Conservation (phyloP, 2,329 filamentous ascomycete genomes). For the Paracorniculantispora psalliotae region DNA sequence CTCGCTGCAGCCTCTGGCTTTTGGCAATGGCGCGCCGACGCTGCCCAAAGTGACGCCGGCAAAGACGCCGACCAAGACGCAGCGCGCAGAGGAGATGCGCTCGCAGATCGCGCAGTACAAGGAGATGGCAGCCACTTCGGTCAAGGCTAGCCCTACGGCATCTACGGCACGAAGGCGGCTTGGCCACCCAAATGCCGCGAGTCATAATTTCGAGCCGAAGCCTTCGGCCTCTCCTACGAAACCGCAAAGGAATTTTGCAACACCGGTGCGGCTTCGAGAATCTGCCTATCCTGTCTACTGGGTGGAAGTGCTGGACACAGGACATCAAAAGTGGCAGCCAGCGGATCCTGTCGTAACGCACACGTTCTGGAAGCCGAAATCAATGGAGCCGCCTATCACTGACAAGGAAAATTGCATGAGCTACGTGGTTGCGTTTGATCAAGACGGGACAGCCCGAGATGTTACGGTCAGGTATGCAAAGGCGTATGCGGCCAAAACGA, state of each 20-base stretch:
- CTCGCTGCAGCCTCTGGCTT: conserved; percentile 79
- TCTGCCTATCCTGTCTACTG: conserved; percentile 83
- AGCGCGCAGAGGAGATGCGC: conserved; percentile 23
- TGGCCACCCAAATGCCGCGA: conserved; percentile 50
- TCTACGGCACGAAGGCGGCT: conserved; percentile 43
- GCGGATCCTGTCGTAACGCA: conserved; percentile 80
- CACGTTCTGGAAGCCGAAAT: conserved; percentile 66
- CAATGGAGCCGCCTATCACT: conserved; percentile 75
- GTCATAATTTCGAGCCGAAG: conserved; percentile 44
- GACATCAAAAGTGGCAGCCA: conserved; percentile 86
- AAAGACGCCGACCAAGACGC: conserved; percentile 29
- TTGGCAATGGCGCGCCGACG: conserved; percentile 49
- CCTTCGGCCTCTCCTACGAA: conserved; percentile 32
- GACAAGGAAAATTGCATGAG: conserved; percentile 71
- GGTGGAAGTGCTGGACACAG: conserved; percentile 85
- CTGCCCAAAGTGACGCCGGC: conserved; percentile 36
- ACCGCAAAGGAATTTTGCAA: conserved; percentile 5
- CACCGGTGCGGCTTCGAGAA: conserved; percentile 50
- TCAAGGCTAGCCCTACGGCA: conserved; percentile 25
- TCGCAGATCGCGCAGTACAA: conserved; percentile 38
- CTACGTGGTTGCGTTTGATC: conserved; percentile 83
- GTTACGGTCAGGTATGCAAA: conserved; percentile 86
- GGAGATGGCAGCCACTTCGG: conserved; percentile 23
- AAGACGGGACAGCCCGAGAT: conserved; percentile 72
- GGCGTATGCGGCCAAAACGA: conserved; percentile 85